A percentile compares a stretch with the other conserved stretches of the same genome.
phyloP scores from a whole-genome alignment of 345 rosid species.

The Aquilaria yunnanensis region DNA sequence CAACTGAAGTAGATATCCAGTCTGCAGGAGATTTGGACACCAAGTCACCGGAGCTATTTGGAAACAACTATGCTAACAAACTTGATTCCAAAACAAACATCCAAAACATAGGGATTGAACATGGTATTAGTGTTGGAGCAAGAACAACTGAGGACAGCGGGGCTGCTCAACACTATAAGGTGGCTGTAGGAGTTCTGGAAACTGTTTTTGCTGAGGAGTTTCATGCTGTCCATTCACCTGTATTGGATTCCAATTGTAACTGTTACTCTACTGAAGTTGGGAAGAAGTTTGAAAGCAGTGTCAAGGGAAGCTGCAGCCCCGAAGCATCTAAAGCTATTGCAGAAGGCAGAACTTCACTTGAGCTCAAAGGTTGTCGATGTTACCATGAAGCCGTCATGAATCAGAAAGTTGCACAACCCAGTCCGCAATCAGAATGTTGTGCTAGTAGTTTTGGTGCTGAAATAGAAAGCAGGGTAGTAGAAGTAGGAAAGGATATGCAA shows the following conservation, averaged over 20 bases:
- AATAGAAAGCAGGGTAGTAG: conserved; percentile 3
- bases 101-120: conserved; percentile 2
- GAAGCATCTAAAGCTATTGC: neutral
- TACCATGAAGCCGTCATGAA: conserved; percentile 6
- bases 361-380: neutral
- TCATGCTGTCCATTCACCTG: neutral
- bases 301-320: no score
- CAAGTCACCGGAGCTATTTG: conserved; percentile 8
- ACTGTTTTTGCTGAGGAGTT: neutral
- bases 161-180: conserved; percentile 3
- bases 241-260: neutral
- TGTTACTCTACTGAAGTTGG: neutral
- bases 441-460: conserved; percentile 1
- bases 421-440: conserved; percentile 4
- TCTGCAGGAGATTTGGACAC: conserved; percentile 3
- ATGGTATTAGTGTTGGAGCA: neutral
- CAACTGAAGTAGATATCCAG: neutral
- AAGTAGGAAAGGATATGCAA: neutral
- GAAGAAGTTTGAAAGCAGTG: neutral
- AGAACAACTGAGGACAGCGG: conserved; percentile 3
- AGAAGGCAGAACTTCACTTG: neutral
- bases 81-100: neutral
- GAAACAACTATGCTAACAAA: neutral
- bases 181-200: conserved; percentile 5
- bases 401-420: conserved; percentile 1